These are phyloP conservation scores for Aspergillus piperis DNA, from an alignment of 2,329 filamentous ascomycete genomes.

Conservation along the genomic window DNA sequence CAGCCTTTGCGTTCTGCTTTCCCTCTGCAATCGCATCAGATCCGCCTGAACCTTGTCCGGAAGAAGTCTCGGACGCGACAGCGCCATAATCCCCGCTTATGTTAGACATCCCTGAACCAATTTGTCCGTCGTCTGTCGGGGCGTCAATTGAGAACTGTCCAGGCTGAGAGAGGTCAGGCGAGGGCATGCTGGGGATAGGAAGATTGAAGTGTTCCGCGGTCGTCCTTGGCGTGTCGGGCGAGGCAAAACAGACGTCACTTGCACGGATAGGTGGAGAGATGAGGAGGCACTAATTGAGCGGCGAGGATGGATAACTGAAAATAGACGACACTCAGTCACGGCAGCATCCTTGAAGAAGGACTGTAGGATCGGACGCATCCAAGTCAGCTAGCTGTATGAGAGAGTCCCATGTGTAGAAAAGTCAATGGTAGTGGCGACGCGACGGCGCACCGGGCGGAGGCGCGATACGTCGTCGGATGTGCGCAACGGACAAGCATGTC, in stretches of 20 bases:
- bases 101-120: slow-evolving; percentile 28
- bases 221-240: slow-evolving; percentile 8
- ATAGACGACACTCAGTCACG: slow-evolving; percentile 21
- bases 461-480: slow-evolving; percentile 14
- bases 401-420: slow-evolving; percentile 1
- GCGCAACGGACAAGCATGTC: slow-evolving; percentile 13
- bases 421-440: slow-evolving; percentile 15
- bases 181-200: slow-evolving; percentile 33
- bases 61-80: slow-evolving; percentile 21
- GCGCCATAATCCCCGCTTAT: slow-evolving; percentile 25
- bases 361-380: slow-evolving; percentile 13
- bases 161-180: slow-evolving; percentile 33
- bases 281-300: slow-evolving; percentile 19
- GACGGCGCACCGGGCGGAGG: slow-evolving; percentile 16
- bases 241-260: slow-evolving; percentile 23
- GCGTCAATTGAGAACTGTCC: slow-evolving; percentile 28
- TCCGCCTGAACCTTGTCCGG: slow-evolving; percentile 31
- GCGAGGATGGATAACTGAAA: slow-evolving; percentile 12
- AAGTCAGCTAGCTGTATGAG: slow-evolving; percentile 17
- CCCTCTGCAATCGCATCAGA: slow-evolving; percentile 56
- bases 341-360: slow-evolving; percentile 34
- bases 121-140: slow-evolving; percentile 26
- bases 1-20: slow-evolving; percentile 62
- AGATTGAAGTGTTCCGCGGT: slow-evolving; percentile 7
- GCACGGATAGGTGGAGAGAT: slow-evolving; percentile 22